These are phyloP conservation scores for Berkeleyomyces rouxiae DNA, from an alignment of 2,329 filamentous ascomycete species.

Conservation along the genomic window DNA sequence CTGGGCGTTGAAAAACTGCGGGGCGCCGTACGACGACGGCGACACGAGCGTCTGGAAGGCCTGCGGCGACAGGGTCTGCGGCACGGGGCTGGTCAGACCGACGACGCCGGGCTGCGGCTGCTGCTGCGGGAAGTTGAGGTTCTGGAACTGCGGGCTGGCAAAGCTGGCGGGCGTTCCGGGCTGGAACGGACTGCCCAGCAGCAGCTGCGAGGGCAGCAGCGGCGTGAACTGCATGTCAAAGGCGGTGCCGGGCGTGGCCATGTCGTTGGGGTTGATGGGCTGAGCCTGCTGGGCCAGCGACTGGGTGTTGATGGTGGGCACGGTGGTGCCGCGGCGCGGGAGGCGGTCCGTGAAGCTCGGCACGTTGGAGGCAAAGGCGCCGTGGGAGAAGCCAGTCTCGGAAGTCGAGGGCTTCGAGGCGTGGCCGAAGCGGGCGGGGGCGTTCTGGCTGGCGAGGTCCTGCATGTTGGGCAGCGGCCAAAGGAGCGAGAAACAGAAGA, in stretches of 20 bases:
- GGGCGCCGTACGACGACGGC: conserved; percentile 64
- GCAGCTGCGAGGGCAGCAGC: conserved; percentile 79
- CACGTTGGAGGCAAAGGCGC: conserved; percentile 76
- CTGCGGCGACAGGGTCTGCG: conserved; percentile 63
- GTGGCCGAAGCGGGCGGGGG: conserved; percentile 50
- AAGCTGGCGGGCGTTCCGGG: conserved; percentile 84
- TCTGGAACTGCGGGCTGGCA: conserved; percentile 81
- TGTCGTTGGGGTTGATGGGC: conserved; percentile 42
- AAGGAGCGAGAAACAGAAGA: conserved; percentile 1
- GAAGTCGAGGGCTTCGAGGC: conserved; percentile 68
- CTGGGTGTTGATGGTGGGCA: conserved; percentile 84
- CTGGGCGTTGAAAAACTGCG: conserved; percentile 71
- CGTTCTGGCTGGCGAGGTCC: conserved; percentile 52
- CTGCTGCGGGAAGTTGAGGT: conserved; percentile 58
- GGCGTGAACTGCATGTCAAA: conserved; percentile 99
- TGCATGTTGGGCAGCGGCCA: conserved; percentile 57
- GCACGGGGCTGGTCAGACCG: conserved; percentile 56
- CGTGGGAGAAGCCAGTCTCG: conserved; percentile 83
- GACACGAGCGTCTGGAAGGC: conserved; percentile 75
- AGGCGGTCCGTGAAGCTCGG: conserved; percentile 76
- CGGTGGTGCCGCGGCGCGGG: conserved; percentile 61
- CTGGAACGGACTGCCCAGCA: conserved; percentile 93
- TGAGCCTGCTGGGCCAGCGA: conserved; percentile 33
- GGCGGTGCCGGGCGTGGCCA: conserved; percentile 72
- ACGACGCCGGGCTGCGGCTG: conserved; percentile 35